phyloP scores from a whole-genome alignment of 176 grass and related monocot species.

The maize (Zea mays) region DNA sequence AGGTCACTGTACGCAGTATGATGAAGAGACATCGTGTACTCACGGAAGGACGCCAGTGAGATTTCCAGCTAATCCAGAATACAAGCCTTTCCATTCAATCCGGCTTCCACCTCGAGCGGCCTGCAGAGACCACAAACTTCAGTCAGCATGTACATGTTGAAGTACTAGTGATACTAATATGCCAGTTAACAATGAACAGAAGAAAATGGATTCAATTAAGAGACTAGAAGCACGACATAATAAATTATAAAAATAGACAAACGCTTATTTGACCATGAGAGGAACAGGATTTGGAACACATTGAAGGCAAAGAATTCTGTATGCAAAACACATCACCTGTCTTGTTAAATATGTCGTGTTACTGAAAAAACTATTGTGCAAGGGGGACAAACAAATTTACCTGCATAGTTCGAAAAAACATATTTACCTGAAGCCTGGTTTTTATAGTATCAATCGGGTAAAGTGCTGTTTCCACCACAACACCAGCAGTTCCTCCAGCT shows the following conservation, averaged over 20 bases:
- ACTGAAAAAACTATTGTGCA: background rate
- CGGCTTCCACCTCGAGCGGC: conserved; percentile 71
- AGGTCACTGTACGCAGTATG: background rate
- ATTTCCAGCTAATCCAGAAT: conserved; percentile 91
- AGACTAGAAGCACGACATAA: background rate
- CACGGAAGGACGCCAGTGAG: conserved; percentile 80
- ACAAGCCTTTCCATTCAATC: conserved; percentile 85
- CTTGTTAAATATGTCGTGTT: background rate
- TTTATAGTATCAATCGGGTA: conserved; percentile 96
- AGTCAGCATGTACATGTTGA: background rate
- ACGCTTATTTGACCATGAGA: background rate
- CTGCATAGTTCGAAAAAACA: no score
- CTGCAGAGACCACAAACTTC: conserved; percentile 17
- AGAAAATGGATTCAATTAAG: background rate
- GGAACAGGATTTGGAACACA: background rate
- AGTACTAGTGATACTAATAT: background rate
- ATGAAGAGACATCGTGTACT: conserved; percentile 36
- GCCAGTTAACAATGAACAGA: background rate
- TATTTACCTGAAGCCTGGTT: conserved; percentile 73
- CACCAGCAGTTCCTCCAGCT: conserved; percentile 85
- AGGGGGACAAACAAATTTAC: conserved; percentile 6
- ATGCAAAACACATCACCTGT: background rate
- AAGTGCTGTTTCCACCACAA: conserved; percentile 78
- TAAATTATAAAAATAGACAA: background rate
- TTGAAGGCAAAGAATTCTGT: background rate